Evolutionary conservation across 257 asterid species (phyloP).

Genomic region (Paraleonurus japonicus): DNA sequence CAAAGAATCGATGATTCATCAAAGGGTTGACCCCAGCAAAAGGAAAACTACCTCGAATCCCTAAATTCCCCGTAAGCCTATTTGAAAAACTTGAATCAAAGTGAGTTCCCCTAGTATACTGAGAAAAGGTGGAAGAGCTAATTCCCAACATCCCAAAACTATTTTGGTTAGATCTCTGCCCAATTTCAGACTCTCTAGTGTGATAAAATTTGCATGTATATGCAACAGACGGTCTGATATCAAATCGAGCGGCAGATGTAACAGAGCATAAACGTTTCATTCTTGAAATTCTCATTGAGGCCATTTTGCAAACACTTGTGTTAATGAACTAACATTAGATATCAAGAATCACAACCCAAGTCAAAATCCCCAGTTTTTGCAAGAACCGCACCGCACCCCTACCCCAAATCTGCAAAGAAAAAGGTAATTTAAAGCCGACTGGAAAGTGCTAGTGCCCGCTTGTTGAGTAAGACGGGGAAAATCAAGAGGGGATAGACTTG

Average conservation of each 20-base stretch:
- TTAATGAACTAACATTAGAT: not conserved
- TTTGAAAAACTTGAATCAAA: conserved; percentile 13
- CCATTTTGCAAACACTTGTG: conserved; percentile 33
- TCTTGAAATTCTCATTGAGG: conserved; percentile 42
- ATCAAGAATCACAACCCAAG: conserved; percentile 12
- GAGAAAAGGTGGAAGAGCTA: conserved; percentile 16
- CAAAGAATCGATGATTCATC: conserved; percentile 42
- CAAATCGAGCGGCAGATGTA: conserved; percentile 29
- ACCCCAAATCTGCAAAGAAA: conserved; percentile 22
- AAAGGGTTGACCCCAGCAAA: conserved; percentile 35
- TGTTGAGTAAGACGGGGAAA: no score
- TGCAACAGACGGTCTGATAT: conserved; percentile 30
- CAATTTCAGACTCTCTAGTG: conserved; percentile 31
- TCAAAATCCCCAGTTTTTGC: conserved; percentile 10
- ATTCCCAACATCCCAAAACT: conserved; percentile 28
- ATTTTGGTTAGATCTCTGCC: conserved; percentile 26
- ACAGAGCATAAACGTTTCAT: conserved; percentile 27
- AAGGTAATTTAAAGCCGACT: no score
- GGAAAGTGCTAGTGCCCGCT: no score
- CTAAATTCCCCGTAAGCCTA: conserved; percentile 22
- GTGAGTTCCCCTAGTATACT: conserved; percentile 17
- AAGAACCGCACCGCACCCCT: not conserved
- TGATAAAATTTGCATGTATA: conserved; percentile 27
- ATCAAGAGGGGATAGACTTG: no score
- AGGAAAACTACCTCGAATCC: conserved; percentile 28